Conservation (phyloP, 1,139 yeast species). For the Nakaseomyces nivariensis region DNA sequence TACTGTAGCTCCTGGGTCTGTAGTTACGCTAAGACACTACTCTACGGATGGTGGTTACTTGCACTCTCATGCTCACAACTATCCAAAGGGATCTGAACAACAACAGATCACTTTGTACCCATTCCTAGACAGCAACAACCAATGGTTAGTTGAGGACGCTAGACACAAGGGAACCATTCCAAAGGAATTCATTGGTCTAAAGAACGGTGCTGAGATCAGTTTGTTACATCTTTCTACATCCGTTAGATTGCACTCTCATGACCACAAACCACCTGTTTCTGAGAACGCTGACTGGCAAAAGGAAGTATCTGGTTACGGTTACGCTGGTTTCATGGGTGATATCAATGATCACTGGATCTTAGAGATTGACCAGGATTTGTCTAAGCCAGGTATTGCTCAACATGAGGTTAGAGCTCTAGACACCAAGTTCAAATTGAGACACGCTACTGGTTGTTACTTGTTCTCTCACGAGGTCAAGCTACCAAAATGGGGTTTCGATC, state of each 20-base stretch:
- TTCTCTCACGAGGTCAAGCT: slow-evolving; percentile 79
- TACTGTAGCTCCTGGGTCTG: slow-evolving; percentile 85
- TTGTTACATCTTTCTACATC: slow-evolving; percentile 58
- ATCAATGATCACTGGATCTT: slow-evolving; percentile 92
- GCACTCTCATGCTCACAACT: slow-evolving; percentile 81
- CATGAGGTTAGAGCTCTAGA: slow-evolving; percentile 65
- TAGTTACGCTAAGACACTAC: slow-evolving; percentile 66
- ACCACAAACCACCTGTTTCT: slow-evolving; percentile 86
- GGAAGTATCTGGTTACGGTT: slow-evolving; percentile 90
- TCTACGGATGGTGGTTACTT: slow-evolving; percentile 90
- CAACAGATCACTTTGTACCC: slow-evolving; percentile 93
- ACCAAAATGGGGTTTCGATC: slow-evolving; percentile 94
- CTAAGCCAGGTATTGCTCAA: slow-evolving; percentile 51
- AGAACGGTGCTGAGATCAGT: slow-evolving; percentile 74
- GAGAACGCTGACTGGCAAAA: slow-evolving; percentile 89
- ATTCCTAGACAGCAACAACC: slow-evolving; percentile 79
- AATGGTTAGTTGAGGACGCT: slow-evolving; percentile 72
- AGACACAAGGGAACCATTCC: slow-evolving; percentile 39
- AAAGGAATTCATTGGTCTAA: slow-evolving; percentile 47
- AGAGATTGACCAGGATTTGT: slow-evolving; percentile 61
- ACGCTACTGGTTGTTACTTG: slow-evolving; percentile 80
- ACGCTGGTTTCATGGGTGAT: slow-evolving; percentile 84
- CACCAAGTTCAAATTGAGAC: slow-evolving; percentile 77
- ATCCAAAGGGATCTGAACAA: slow-evolving; percentile 89
- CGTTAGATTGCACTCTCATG: slow-evolving; percentile 92